Evolutionary conservation across 2,329 filamentous ascomycete genomes (phyloP), one percentile per base, ranked within the genome.

Genomic region (Chalaropsis thielavioides): DNA sequence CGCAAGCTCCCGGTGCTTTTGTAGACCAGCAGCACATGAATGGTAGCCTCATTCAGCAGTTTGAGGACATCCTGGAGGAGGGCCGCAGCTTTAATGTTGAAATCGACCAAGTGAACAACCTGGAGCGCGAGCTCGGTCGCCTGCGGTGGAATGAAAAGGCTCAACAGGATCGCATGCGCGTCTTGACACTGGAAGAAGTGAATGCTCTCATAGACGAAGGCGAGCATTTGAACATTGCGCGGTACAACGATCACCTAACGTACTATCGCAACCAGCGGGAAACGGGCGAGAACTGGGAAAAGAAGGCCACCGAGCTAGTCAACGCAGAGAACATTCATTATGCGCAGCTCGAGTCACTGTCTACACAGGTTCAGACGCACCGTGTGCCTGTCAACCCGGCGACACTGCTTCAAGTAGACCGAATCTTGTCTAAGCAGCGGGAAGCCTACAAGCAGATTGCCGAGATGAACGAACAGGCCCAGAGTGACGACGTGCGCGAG

Each of bases 391-490:
- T 97, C 22, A 88, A 89, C 0, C 78, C 84, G 3, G 88, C 92
- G 41, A 97, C 91, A 0, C 80, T 95, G 27, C 83, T 84, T 7
- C 82, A 85, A 8, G 90, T 99, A 31, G 94, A 99, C 71, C 87
- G 90, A 61, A 96, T 97, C 65, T 78, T 99, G 66, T 91, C 91
- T 74, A 97, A 96, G 75, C 94, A 99, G 73, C 87, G 94, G 22
- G 94, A 97, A 72, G 92, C 92, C 0, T 92, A 96, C 72, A 87
- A 89, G 17, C 88, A 92, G 70, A 95, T 99, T 64, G 77, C 91
- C 61, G 87, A 88, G 44, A 77, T 99, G 10, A 92, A 87, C 43
- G 84, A 92, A 67, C 85, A 87, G 65, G 92, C 87, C 68, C 88
- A 85, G 69, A 81, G 90, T 43, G 77, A 81, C 0, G 88, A 96